Base-by-base conservation (phyloP, 305 asterid genomes). In the Fraxinus platypoda region DNA sequence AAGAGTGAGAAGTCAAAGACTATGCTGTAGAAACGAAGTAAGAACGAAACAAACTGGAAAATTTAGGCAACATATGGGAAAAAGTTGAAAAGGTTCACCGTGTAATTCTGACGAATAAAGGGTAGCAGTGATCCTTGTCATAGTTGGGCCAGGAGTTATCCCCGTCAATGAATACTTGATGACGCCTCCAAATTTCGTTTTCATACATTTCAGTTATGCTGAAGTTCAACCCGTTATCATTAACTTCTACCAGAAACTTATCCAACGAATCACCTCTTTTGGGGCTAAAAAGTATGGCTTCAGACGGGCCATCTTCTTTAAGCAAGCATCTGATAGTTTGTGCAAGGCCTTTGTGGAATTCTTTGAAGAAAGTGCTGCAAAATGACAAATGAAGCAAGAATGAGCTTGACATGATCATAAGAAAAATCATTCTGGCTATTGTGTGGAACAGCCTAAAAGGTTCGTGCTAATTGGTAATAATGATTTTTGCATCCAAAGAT, bases 51-150 rank as follows among this genome's bases (percentile, higher is more conserved):
- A 66, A 26, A 66, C 33, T 26, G 74, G 30, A 59, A 19, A 59
- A 59, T 59, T 23, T 25, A 25, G 73, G 17, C 15, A 66, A n/a
- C 74, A 23, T 59, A 23, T 21, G 33, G 72, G 8, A 23, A 12
- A 74, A 77, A 80, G 52, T 43, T 43, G 52, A 43, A 43, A 43
- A 43, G 52, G 70, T 82, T 85, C 82, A 89, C 73, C 85, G 79
- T n/a, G 91, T 88, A 76, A 95, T 91, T 81, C 85, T 86, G 87
- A 94, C 35, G 88, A 95, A 79, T 76, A 94, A 88, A 80, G 98
- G 97, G 90, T 94, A 95, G 83, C 99, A 93, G 87, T 95, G 98
- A 82, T 93, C 94, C 34, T 88, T 77, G 81, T 94, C 99, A 71
- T 95, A 95, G 90, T 90, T 94, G 78, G 97, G 92, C 99, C 99